Percentiles rank a stretch among this genome's conserved stretches.
Evolutionary conservation across 2,329 filamentous ascomycete genomes (phyloP).

Genomic region (Anthostomella pinea): DNA sequence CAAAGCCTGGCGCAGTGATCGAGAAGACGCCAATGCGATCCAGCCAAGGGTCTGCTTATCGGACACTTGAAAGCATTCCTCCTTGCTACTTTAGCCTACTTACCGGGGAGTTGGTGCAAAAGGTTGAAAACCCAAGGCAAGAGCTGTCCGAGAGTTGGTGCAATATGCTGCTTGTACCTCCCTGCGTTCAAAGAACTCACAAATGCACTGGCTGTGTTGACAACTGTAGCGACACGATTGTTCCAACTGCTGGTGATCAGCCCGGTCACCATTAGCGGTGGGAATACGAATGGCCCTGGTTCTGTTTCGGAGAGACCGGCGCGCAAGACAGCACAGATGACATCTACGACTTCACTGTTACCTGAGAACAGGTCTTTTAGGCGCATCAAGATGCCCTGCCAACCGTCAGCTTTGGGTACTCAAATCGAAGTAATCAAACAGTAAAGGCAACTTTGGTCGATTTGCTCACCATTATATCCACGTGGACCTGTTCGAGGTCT

Average conservation of each 20-base stretch:
- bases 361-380: constrained; percentile 51
- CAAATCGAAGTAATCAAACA: constrained; percentile 54
- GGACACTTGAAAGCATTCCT: too few species aligned
- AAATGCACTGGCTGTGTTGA: constrained; percentile 71
- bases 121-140: constrained; percentile 62
- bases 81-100: too few species aligned
- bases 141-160: constrained; percentile 48
- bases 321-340: constrained; percentile 68
- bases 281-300: constrained; percentile 75
- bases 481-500: constrained; percentile 38
- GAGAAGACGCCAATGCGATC: too few species aligned
- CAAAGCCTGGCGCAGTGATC: too few species aligned
- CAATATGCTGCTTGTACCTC: constrained; percentile 39
- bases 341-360: constrained; percentile 67
- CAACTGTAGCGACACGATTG: constrained; percentile 66
- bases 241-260: constrained; percentile 59
- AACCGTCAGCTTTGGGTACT: constrained; percentile 42
- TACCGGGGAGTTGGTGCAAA: constrained; percentile 58
- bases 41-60: too few species aligned
- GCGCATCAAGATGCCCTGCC: constrained; percentile 29
- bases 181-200: constrained; percentile 55
- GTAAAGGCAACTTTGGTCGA: too few species aligned
- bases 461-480: constrained; percentile 46
- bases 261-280: constrained; percentile 61
- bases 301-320: constrained; percentile 73